Percentiles rank a stretch among this genome's conserved stretches.
These are phyloP conservation scores for Malassezia slooffiae DNA, from an alignment of 1,284 basidiomycete genomes.

Conservation along the genomic window DNA sequence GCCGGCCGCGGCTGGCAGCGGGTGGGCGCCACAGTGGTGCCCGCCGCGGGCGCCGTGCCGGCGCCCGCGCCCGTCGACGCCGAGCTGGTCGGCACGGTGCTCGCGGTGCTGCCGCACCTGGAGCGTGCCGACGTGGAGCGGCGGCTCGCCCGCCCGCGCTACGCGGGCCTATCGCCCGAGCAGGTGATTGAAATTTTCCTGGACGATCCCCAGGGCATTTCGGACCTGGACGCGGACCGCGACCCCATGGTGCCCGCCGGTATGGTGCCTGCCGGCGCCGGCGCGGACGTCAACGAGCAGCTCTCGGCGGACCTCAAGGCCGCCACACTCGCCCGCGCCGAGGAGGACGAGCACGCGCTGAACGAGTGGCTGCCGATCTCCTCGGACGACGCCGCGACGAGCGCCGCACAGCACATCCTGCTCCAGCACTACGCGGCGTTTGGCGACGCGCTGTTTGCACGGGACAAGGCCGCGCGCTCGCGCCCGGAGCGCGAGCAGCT, in stretches of 20 bases:
- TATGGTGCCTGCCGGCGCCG: neutral
- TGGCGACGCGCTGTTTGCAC: conserved; percentile 7
- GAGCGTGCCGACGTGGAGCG: neutral
- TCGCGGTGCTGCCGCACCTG: conserved; percentile 9
- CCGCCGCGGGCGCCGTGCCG: neutral
- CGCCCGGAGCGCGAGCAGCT: conserved; percentile 4
- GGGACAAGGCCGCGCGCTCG: conserved; percentile 4
- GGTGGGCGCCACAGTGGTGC: neutral
- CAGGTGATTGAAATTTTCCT: conserved; percentile 8
- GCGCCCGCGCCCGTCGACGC: neutral
- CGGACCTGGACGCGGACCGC: conserved; percentile 7
- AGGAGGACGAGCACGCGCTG: neutral
- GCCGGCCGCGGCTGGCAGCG: conserved; percentile 10
- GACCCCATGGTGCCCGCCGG: neutral
- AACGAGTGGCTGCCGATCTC: neutral
- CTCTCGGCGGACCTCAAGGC: conserved; percentile 11
- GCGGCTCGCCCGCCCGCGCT: conserved; percentile 3
- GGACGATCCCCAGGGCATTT: conserved; percentile 12
- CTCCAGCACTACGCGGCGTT: conserved; percentile 3
- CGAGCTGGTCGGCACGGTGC: conserved; percentile 4
- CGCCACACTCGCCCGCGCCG: conserved; percentile 10
- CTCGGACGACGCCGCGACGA: neutral
- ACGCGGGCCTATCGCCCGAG: conserved; percentile 2
- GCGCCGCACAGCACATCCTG: conserved; percentile 1
- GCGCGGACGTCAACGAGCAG: neutral